Base-by-base conservation (phyloP, 768 basidiomycete species). In the Phlebiopsis flavidoalba region DNA sequence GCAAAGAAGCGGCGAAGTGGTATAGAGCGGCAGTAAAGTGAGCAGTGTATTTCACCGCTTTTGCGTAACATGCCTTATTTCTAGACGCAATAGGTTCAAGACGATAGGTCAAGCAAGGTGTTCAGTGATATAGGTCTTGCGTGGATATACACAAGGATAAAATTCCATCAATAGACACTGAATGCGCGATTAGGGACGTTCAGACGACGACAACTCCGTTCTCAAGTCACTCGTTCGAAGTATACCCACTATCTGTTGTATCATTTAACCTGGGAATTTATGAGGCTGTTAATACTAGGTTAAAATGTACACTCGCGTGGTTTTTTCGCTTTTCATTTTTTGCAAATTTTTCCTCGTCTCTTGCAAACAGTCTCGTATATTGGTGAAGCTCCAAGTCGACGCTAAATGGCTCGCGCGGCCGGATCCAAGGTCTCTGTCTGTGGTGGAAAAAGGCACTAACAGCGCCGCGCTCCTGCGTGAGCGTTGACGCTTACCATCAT, bases 131-230 rank as follows among this genome's bases (percentile, higher is more conserved):
- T 93, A 63, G 92, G 92, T 22, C 80, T 94, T 50, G 90, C 90
- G 1, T 94, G 92, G 92, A 93, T 94, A 63, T 91, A 91, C 77
- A 95, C 77, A 95, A 95, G 73, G 86, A 90, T 68, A 95, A 95
- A 74, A n/a, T n/a, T n/a, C n/a, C 93, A 85, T 66, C 66, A 71
- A 49, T 76, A 46, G 37, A 21, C 54, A 12, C n/a, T 12, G 17
- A 43, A 43, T 43, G 17, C 11, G 2, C 10, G 40, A 17, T n/a
- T n/a, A 43, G 3, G 40, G 17, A 43, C 40, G 12, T 43, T 43
- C 10, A 43, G 40, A 31, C 3, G 40, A 12, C 40, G 40, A 43
- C 40, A 43, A 43, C 12, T 31, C 2, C 40, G 40, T 17, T 10
- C 26, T 31, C 26, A 31, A 31, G 40, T 43, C 54, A 24, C 40